Base-by-base conservation (phyloP, 2,329 filamentous ascomycete species). In the Aspergillus tamarii region DNA sequence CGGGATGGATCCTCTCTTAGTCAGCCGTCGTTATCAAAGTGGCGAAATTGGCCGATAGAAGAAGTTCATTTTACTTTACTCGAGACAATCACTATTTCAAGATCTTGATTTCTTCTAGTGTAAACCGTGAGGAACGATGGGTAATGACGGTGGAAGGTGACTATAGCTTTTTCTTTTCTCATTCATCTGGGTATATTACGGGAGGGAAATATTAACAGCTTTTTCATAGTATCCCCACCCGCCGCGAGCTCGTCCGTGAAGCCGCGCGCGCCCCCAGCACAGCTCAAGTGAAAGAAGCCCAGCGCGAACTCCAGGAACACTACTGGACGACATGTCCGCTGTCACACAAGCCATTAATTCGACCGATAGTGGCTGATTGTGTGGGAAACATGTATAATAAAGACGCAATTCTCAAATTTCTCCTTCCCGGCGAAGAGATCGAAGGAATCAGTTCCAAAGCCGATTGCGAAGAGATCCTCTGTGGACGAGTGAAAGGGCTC, bases 161-260 rank as follows among this genome's bases (percentile, higher is more conserved):
- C 76, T 68, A 48, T 34, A 26, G n/a, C 34, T 5, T 11, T 11
- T 12, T 23, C 4, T 26, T 26, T 26, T 26, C 26, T n/a, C 4
- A 4, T 16, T 48, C 6, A 28, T 48, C 7, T 19, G 16, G 0
- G 19, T 16, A 28, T 48, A 16, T 28, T 28, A 26, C 5, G 9
- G 2, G 45, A 48, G 12, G 4, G 14, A 34, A 53, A 7, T 16
- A 34, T 26, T 53, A 34, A 53, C 30, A 9, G 3, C 5, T 9
- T 4, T 26, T 34, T 11, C 12, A 21, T 68, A 88, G 92, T 70
- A 99, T 99, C 70, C 95, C 95, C 6, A 98, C 91, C 67, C 92
- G 96, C 36, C 91, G 93, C 74, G 96, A 99, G 80, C 91, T 99
- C 53, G 95, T 99, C 77, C 96, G 96, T 80, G 91, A 94, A 78